These are phyloP conservation scores for Paralagenidium karlingii DNA, from an alignment of 352 stramenopile genomes.

Conservation along the genomic window DNA sequence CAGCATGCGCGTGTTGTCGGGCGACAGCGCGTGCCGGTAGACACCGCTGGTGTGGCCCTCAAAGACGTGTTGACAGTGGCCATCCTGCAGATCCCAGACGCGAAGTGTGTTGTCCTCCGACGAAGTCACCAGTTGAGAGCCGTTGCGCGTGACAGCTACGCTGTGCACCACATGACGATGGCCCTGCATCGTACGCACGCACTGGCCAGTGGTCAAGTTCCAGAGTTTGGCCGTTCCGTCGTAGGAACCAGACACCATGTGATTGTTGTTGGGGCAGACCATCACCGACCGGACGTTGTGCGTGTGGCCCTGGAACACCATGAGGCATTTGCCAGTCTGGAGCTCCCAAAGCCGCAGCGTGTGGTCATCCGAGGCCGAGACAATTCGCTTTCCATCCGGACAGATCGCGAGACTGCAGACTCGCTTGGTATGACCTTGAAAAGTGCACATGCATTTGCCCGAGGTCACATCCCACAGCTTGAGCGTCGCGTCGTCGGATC, in stretches of 20 bases:
- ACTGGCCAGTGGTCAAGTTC: slow-evolving; percentile 94
- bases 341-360: slow-evolving; percentile 92
- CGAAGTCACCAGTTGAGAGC: slow-evolving; percentile 76
- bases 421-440: slow-evolving; percentile 93
- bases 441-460: slow-evolving; percentile 99
- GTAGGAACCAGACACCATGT: slow-evolving; percentile 94
- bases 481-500: slow-evolving; percentile 97
- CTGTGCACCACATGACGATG: slow-evolving; percentile 90
- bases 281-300: slow-evolving; percentile 85
- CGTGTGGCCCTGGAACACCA: slow-evolving; percentile 86
- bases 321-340: slow-evolving; percentile 84
- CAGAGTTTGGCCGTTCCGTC: slow-evolving; percentile 97
- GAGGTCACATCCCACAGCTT: slow-evolving; percentile 97
- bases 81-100: slow-evolving; percentile 89
- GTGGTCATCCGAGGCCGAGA: slow-evolving; percentile 91
- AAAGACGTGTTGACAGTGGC: slow-evolving; percentile 72
- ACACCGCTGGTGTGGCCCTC: slow-evolving; percentile 64
- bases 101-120: slow-evolving; percentile 85
- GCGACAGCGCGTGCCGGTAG: slow-evolving; percentile 61
- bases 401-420: slow-evolving; percentile 94
- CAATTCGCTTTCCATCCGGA: slow-evolving; percentile 78
- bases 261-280: slow-evolving; percentile 76
- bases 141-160: slow-evolving; percentile 84
- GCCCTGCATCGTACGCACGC: slow-evolving; percentile 96
- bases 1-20: slow-evolving; percentile 60